Base-by-base conservation (phyloP, 1,284 basidiomycete genomes). In the Sparassis latifolia region DNA sequence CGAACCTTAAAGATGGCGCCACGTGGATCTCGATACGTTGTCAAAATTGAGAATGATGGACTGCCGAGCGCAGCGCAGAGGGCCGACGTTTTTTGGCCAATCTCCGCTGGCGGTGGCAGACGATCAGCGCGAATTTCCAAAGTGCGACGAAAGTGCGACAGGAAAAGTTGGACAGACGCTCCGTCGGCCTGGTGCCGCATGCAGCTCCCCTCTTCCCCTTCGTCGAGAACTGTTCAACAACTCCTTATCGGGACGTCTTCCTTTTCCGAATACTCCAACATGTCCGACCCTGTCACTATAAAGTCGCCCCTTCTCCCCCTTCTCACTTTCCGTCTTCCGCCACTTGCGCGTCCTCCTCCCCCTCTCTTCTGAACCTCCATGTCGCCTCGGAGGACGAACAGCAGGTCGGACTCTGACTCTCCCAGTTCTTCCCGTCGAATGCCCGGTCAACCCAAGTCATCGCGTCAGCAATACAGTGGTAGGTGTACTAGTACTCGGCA, bases 331-430 rank as follows among this genome's bases (percentile, higher is more conserved):
- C 32, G 30, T 42, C 35, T 55, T 51, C 50, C 45, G 45, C 52
- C 20, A 20, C 53, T 40, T 50, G 47, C 45, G 50, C 46, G 48
- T 47, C 49, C 45, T 47, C 38, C 50, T 45, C 43, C 44, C 50
- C 54, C 42, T 45, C 50, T 43, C 39, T 44, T 50, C 48, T 48
- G 45, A 53, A 39, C 45, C 50, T 40, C 45, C 49, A 82, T 84
- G 83, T 78, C 83, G 37, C 78, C 80, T 45, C 48, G 55, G 47
- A 60, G 50, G 33, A 42, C 57, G 30, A 54, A 55, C 42, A 54
- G 49, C 47, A 54, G 52, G 50, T 57, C 58, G 32, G 58, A 52
- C 48, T 59, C 60, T 40, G 37, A 54, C 40, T 60, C 60, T n/a
- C 61, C 62, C 4, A 58, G 58, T 37, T 53, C 60, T 30, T 48